Conservation (phyloP, 345 rosid genomes). For the Gossypium raimondii region DNA sequence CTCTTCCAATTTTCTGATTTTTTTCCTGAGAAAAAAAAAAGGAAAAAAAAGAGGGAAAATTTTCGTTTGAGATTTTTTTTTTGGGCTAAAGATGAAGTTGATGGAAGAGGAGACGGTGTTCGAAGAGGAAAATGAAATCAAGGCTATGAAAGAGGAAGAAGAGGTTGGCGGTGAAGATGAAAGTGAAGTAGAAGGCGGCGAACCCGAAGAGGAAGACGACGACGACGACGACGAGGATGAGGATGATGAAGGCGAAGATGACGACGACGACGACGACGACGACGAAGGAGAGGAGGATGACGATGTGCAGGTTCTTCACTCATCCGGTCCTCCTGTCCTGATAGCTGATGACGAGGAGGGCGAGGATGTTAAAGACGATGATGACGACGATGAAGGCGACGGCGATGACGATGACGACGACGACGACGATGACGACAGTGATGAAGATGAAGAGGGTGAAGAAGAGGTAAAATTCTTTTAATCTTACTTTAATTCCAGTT, state of each 20-base stretch:
- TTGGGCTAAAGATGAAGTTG: conserved; percentile 35
- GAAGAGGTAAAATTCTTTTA: conserved; percentile 3
- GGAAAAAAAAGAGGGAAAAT: no score
- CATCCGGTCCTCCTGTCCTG: conserved; percentile 49
- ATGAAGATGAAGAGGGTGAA: conserved; percentile 23
- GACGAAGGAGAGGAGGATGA: conserved; percentile 46
- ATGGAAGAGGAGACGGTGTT: conserved; percentile 42
- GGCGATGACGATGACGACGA: conserved; percentile 51
- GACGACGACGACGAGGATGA: conserved; percentile 33
- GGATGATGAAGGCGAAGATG: conserved; percentile 36
- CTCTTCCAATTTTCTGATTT: conserved; percentile 13
- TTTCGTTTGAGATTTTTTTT: background rate
- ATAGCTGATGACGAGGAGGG: conserved; percentile 54
- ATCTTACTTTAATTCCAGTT: background rate
- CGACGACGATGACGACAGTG: conserved; percentile 37
- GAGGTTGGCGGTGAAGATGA: conserved; percentile 36
- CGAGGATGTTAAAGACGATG: conserved; percentile 49
- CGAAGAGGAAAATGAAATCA: conserved; percentile 36
- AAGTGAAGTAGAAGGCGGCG: conserved; percentile 23
- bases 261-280: conserved; percentile 37
- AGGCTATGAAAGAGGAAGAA: conserved; percentile 23
- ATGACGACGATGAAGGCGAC: conserved; percentile 39
- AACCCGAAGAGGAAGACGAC: conserved; percentile 17
- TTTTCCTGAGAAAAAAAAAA: background rate
- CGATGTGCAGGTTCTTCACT: conserved; percentile 51